These are phyloP conservation scores for Abrus pulchellus DNA, from an alignment of 306 rosid genomes.

Conservation along the genomic window DNA sequence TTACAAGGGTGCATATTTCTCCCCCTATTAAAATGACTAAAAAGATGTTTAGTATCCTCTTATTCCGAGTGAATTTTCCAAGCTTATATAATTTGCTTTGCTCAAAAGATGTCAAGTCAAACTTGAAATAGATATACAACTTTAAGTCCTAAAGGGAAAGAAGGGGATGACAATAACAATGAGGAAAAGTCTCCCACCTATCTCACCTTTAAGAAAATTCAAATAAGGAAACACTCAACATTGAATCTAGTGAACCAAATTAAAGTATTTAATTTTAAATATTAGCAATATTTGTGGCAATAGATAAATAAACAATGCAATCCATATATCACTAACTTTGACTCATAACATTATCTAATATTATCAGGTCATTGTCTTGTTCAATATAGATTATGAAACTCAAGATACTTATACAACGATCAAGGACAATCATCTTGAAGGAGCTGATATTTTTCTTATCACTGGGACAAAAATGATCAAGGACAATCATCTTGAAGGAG, in stretches of 20 bases:
- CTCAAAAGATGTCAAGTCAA: background rate
- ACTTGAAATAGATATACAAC: slow-evolving; percentile 13
- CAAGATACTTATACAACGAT: too few species aligned
- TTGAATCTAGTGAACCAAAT: slow-evolving; percentile 9
- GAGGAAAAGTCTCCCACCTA: background rate
- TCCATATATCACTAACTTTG: background rate
- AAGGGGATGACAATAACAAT: background rate
- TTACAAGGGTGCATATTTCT: background rate
- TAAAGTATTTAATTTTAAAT: background rate
- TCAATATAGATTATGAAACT: background rate
- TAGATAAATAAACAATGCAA: background rate
- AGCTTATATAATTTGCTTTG: slow-evolving; percentile 1
- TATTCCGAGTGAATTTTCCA: background rate
- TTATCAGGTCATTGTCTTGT: background rate
- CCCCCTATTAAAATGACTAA: background rate
- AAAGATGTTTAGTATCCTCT: background rate
- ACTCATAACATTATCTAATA: background rate
- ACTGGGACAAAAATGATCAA: too few species aligned
- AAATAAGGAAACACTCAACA: background rate
- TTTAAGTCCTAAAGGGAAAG: background rate
- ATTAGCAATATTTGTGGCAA: background rate
- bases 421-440: too few species aligned
- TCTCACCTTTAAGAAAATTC: background rate
- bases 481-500: too few species aligned
- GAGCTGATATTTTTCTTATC: too few species aligned